phyloP scores from a whole-genome alignment of 768 basidiomycete genomes.

The Leccinum disarticulatum region DNA sequence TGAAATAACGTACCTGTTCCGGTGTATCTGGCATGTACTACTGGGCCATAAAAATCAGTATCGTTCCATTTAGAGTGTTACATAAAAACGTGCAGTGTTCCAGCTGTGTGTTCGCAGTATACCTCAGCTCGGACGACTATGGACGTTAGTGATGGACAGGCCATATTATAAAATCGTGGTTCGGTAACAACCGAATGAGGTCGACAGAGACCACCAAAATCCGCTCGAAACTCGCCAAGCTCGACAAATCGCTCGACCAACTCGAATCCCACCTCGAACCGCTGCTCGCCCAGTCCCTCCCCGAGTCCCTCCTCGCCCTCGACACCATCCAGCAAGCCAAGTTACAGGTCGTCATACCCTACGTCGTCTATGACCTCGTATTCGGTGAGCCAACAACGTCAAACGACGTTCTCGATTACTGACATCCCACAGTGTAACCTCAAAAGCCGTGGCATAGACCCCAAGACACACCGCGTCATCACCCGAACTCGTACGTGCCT shows the following conservation, averaged over 20 bases:
- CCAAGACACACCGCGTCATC: constrained; percentile 36
- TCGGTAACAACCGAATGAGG: too few relatives aligned
- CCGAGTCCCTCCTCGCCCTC: constrained; percentile 61
- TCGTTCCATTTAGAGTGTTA: not conserved
- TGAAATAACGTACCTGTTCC: constrained; percentile 74
- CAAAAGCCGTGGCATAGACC: constrained; percentile 73
- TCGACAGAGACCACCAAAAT: constrained; percentile 34
- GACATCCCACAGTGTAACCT: constrained; percentile 65
- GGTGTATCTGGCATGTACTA: constrained; percentile 91
- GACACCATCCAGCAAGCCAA: constrained; percentile 81
- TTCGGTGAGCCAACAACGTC: constrained; percentile 57
- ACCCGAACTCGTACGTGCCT: constrained; percentile 46
- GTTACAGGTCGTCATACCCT: constrained; percentile 75
- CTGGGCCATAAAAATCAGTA: constrained; percentile 11
- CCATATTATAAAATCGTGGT: too few relatives aligned
- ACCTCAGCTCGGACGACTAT: too few relatives aligned
- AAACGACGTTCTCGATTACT: not conserved
- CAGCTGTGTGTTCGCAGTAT: constrained; percentile 40
- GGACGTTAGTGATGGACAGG: too few relatives aligned
- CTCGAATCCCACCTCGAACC: constrained; percentile 69
- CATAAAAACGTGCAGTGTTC: constrained; percentile 81
- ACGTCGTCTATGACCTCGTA: constrained; percentile 81
- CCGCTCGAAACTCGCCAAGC: constrained; percentile 42
- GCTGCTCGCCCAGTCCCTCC: constrained; percentile 63
- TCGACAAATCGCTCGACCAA: constrained; percentile 61